A percentile compares a stretch with the other conserved stretches of the same genome.
Conservation (phyloP, 2,329 filamentous ascomycete species). For the Juglanconis sp. region DNA sequence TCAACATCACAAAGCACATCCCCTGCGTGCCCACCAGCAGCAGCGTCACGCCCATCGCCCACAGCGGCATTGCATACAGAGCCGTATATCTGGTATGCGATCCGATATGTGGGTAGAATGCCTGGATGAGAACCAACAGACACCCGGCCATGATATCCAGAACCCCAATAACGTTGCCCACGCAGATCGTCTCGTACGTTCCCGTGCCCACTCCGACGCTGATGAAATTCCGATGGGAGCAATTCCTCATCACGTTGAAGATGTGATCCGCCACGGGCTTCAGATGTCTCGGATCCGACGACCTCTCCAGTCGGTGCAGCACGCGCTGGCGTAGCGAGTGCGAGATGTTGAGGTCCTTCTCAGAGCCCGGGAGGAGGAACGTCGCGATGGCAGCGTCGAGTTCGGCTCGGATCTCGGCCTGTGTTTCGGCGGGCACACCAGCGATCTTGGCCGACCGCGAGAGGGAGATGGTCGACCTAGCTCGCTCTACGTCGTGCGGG, state of each 20-base stretch:
- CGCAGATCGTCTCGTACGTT: conserved; percentile 46
- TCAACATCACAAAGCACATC: conserved; percentile 45
- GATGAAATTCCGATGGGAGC: conserved; percentile 49
- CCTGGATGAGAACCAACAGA: conserved; percentile 37
- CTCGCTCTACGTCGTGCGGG: neutral
- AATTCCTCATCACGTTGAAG: conserved; percentile 43
- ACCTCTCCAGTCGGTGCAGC: conserved; percentile 33
- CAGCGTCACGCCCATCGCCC: conserved; percentile 41
- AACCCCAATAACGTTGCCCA: conserved; percentile 42
- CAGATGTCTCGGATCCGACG: conserved; percentile 37
- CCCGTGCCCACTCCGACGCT: conserved; percentile 52
- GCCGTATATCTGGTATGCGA: conserved; percentile 39
- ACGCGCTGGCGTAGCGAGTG: conserved; percentile 37
- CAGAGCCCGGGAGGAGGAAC: conserved; percentile 38
- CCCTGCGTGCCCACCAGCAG: conserved; percentile 43
- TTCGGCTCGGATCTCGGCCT: conserved; percentile 22
- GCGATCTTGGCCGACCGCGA: conserved; percentile 22
- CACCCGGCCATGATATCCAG: conserved; percentile 37
- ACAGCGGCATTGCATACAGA: conserved; percentile 43
- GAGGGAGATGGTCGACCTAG: neutral
- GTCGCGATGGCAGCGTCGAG: conserved; percentile 38
- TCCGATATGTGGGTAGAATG: conserved; percentile 35
- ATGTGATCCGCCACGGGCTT: conserved; percentile 43
- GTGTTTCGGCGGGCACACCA: neutral
- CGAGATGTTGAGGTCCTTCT: conserved; percentile 48